Base-by-base conservation (phyloP, 495 filamentous ascomycete species). In the Penicillium antarcticum region DNA sequence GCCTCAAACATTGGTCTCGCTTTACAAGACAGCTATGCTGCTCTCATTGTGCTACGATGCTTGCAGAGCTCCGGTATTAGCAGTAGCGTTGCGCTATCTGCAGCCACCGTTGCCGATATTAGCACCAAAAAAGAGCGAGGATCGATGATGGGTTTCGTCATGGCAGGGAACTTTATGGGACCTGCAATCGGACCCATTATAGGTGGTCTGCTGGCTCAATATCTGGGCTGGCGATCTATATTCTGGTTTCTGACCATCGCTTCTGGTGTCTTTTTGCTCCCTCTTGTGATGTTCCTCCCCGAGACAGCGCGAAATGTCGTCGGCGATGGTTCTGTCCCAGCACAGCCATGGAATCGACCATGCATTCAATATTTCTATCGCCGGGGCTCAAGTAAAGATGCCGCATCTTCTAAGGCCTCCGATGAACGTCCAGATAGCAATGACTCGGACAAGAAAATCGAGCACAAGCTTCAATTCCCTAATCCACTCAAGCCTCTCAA, bases 181-280 rank as follows among this genome's bases (percentile, higher is more conserved):
- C 80, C 82, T 0, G 68, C 79, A 2, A 48, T 87, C 9, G 81
- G 80, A 4, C 85, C 84, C 0, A 75, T 86, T 0, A 74, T 90
- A 21, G 87, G 87, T 4, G 87, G 86, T 1, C 49, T 88, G 0
- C 68, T 89, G 1, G 71, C 79, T 4, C 73, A 87, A 45, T 85
- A 80, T 54, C 73, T 89, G 2, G 85, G 84, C 1, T 91, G 87
- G 87, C 61, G 80, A 18, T 74, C 80, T 24, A 84, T 87, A 46
- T 92, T 92, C 66, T 89, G 86, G 86, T 88, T 89, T 57, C 72
- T 88, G 14, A 72, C 76, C 42, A 88, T 89, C 50, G 66, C 81
- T 32, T 68, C 75, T 14, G 79, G 72, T 0, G 69, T 72, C 5
- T 60, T 68, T 17, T 42, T 73, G 9, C 40, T 72, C 10, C 41